Conservation (phyloP, 139 green algal species). For the Bryopsis sp. region DNA sequence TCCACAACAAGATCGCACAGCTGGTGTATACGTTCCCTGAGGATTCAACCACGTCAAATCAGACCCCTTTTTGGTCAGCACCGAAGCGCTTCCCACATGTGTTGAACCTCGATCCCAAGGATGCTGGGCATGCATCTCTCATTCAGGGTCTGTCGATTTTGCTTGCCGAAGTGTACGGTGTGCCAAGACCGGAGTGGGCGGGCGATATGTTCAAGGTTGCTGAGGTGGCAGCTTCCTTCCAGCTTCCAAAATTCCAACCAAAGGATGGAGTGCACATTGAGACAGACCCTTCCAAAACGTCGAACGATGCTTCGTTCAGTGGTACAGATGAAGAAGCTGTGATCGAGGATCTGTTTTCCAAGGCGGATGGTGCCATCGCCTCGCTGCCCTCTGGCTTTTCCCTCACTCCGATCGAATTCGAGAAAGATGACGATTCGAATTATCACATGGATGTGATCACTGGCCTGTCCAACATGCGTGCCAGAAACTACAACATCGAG, state of each 20-base stretch:
- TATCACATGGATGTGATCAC: conserved; percentile 96
- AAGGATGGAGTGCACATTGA: conserved; percentile 89
- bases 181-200: conserved; percentile 65
- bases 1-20: conserved; percentile 87
- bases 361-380: conserved; percentile 29
- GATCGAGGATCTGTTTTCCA: conserved; percentile 52
- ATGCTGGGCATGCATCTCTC: conserved; percentile 63
- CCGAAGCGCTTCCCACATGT: conserved; percentile 93
- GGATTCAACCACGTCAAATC: conserved; percentile 83
- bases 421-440: conserved; percentile 98
- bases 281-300: conserved; percentile 98
- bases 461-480: conserved; percentile 94
- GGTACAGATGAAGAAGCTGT: conserved; percentile 52
- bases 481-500: conserved; percentile 77
- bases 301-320: neutral
- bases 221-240: conserved; percentile 33
- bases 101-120: conserved; percentile 64
- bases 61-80: conserved; percentile 88
- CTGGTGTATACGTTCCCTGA: conserved; percentile 95
- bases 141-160: conserved; percentile 81
- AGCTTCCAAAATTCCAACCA: conserved; percentile 68
- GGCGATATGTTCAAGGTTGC: conserved; percentile 37
- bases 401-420: conserved; percentile 72
- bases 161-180: conserved; percentile 74
- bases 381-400: conserved; percentile 45